A percentile compares a stretch with the other conserved stretches of the same genome.
phyloP scores from a whole-genome alignment of 164 flowering plant species.

The Taxillus chinensis region DNA sequence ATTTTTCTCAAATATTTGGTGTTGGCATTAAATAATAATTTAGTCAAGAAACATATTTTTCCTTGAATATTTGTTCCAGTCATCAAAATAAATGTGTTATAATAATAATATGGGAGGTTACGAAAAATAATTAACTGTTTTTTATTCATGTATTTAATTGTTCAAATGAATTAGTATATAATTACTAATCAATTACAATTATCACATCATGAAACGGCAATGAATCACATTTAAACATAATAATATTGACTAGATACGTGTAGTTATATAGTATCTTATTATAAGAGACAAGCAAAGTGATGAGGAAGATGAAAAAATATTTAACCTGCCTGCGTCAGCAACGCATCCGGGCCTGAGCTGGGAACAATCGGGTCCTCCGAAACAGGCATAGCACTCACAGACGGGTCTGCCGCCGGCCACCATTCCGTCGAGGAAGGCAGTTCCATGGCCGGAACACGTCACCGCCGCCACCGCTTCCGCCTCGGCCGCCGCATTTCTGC shows the following conservation, averaged over 20 bases:
- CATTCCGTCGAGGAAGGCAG: conserved; percentile 41
- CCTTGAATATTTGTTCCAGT: no score
- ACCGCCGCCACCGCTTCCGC: conserved; percentile 37
- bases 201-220: no score
- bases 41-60: no score
- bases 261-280: background rate
- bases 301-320: background rate
- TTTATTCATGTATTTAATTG: no score
- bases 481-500: conserved; percentile 26
- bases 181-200: no score
- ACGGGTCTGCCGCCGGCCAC: conserved; percentile 14
- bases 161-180: no score
- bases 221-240: no score
- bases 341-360: conserved; percentile 18
- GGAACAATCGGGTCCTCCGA: conserved; percentile 37
- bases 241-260: background rate
- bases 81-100: no score
- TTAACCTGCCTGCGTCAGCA: conserved; percentile 36
- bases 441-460: conserved; percentile 44
- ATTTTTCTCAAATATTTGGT: no score
- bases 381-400: conserved; percentile 42
- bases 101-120: no score
- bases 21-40: no score
- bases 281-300: background rate
- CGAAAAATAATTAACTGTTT: no score